A percentile compares a stretch with the other conserved stretches of the same genome.
Conservation (phyloP, 345 rosid genomes). For the Rhodomyrtus tomentosa region DNA sequence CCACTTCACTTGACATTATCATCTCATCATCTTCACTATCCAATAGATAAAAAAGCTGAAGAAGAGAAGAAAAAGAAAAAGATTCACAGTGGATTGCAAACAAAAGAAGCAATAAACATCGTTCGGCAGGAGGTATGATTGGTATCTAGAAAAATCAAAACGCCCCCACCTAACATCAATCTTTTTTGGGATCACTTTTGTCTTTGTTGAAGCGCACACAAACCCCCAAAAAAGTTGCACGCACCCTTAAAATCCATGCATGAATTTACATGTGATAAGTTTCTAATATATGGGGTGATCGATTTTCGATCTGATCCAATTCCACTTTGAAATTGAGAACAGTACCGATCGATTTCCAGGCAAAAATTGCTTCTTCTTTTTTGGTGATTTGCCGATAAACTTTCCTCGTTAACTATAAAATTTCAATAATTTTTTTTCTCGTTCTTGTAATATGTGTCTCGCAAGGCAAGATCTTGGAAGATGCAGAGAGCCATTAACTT, state of each 20-base stretch:
- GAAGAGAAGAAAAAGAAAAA: background rate
- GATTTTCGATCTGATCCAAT: no score
- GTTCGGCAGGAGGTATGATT: background rate
- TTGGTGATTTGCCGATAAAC: no score
- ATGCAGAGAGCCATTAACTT: background rate
- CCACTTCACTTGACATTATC: background rate
- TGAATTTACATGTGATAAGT: background rate
- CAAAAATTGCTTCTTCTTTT: no score
- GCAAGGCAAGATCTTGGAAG: background rate
- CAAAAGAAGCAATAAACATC: background rate
- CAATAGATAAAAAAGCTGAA: background rate
- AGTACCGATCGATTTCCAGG: no score
- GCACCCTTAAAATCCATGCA: background rate
- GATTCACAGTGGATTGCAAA: background rate
- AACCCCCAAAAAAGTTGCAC: background rate
- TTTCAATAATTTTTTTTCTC: no score
- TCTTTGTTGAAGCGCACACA: background rate
- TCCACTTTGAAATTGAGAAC: no score
- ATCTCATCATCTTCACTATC: background rate
- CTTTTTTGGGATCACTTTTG: background rate
- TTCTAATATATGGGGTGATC: background rate
- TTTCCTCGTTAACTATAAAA: no score
- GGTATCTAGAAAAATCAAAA: background rate
- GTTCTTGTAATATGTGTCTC: background rate
- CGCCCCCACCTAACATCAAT: background rate